phyloP scores from a whole-genome alignment of 176 grass and related monocot genomes.

The Juncus effusus region DNA sequence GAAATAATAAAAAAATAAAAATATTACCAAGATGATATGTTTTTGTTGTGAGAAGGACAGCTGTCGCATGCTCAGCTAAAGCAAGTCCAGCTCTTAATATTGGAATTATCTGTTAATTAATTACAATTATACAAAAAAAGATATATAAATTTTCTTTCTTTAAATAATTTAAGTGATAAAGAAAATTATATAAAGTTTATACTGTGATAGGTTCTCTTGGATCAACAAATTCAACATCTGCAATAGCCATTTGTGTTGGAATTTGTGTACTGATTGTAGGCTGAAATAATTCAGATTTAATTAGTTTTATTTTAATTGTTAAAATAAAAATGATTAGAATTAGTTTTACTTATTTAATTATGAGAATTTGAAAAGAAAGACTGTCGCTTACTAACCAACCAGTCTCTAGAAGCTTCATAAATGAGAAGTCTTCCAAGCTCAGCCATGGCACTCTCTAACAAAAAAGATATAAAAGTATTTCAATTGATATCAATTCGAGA shows the following conservation, averaged over 20 bases:
- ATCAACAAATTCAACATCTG: conserved; percentile 84
- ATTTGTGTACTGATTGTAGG: conserved; percentile 79
- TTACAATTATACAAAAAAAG: background rate
- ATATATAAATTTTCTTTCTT: too few relatives aligned
- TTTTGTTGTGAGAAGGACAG: conserved; percentile 63
- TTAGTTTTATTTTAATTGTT: too few relatives aligned
- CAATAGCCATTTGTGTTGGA: conserved; percentile 54
- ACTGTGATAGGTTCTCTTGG: conserved; percentile 73
- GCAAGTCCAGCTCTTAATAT: conserved; percentile 93
- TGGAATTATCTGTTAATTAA: conserved; percentile 54
- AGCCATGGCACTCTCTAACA: conserved; percentile 82
- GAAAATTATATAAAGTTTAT: conserved; percentile 21
- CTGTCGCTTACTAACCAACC: conserved; percentile 66
- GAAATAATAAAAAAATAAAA: background rate
- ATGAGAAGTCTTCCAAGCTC: conserved; percentile 91
- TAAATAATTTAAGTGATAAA: too few relatives aligned
- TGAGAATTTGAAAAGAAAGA: conserved; percentile 10
- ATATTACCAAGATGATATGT: conserved; percentile 78
- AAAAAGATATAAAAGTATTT: conserved; percentile 17
- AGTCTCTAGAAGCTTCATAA: conserved; percentile 93
- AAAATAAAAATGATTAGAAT: too few relatives aligned
- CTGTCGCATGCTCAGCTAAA: conserved; percentile 55
- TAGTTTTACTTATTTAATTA: too few relatives aligned
- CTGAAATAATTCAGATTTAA: conserved; percentile 45
- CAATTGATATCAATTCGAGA: background rate